Conservation (phyloP, 2,329 filamentous ascomycete species). For the Leptographium radiaticola region DNA sequence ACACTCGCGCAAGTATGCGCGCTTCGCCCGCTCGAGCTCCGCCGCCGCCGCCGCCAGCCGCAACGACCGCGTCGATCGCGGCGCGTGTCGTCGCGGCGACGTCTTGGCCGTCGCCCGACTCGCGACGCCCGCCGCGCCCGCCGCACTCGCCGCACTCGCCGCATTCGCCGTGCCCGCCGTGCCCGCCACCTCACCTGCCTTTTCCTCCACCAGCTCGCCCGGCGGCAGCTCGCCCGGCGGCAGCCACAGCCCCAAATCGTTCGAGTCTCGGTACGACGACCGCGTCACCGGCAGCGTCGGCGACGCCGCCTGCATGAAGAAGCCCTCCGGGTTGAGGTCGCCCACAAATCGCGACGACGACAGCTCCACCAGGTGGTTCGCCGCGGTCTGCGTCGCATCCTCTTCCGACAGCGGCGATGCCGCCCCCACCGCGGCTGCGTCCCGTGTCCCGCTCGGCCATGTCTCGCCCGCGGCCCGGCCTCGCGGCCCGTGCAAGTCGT, state of each 20-base stretch:
- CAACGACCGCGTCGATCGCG: neutral
- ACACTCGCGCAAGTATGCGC: constrained; percentile 20
- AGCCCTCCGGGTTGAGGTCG: constrained; percentile 45
- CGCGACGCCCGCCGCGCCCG: neutral
- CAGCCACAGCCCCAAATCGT: constrained; percentile 43
- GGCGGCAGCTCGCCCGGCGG: constrained; percentile 2
- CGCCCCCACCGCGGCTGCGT: neutral
- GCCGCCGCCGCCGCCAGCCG: constrained; percentile 6
- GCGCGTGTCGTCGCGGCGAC: neutral
- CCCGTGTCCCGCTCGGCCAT: neutral
- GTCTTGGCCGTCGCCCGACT: neutral
- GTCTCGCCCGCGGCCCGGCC: neutral
- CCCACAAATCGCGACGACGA: constrained; percentile 38
- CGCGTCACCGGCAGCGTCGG: constrained; percentile 21
- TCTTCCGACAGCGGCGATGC: neutral
- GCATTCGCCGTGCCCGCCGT: too few relatives aligned
- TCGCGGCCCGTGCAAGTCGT: neutral
- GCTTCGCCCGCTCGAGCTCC: constrained; percentile 9
- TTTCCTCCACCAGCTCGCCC: neutral
- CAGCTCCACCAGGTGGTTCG: constrained; percentile 17
- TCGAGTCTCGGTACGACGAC: constrained; percentile 27
- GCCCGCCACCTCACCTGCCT: neutral
- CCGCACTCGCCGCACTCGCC: too few relatives aligned
- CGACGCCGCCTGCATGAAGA: constrained; percentile 42
- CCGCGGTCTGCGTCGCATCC: constrained; percentile 15